Evolutionary conservation across 805 yeast genomes (phyloP), one percentile per base, ranked within the genome.

Genomic region (Nakazawaea ambrosiae): DNA sequence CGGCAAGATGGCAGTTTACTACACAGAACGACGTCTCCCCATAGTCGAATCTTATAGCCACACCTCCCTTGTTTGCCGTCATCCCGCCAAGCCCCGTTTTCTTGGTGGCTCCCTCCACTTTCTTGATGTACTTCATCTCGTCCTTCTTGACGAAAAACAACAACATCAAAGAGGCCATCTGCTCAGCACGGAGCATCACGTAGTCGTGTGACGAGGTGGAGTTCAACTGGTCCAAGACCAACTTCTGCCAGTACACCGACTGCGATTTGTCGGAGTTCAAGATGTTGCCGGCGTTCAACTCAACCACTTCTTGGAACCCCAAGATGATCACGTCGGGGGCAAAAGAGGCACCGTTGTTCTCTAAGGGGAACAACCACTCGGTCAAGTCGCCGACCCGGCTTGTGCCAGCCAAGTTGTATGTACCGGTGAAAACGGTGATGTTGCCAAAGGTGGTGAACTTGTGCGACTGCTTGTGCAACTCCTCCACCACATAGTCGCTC

Each of bases 31-130:
- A 53, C 2, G 73, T 61, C n/a, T 63, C 58, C 5, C 76, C 72
- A 50, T 54, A 75, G 26, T 68, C 65, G 46, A 74, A 71, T 33
- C 75, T 58, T 4, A 75, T 73, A 0, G 75, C 78, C 50, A 77
- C 75, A 3, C 72, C 79, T 15, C 81, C 81, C 49, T 75, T 75
- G 34, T 61, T 61, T 9, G 78, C 77, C 40, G 94, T 79, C 60
- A 88, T 78, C 5, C 98, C 98, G 23, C 96, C 95, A 35, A 90
- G 69, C 0, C 98, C 98, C 0, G 97, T 89, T 50, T 90, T 90
- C 48, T 86, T 89, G 27, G 78, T 73, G 25, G 81, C 72, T 1
- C 89, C 78, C 48, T 78, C 83, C 4, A 92, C 96, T 50, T 82
- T 81, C 11, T 85, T 83, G 4, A 92, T 78, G 37, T 66, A 53